These are phyloP conservation scores for Kurtzmaniella quercitrusa DNA, from an alignment of 1,139 yeast species.

Conservation along the genomic window DNA sequence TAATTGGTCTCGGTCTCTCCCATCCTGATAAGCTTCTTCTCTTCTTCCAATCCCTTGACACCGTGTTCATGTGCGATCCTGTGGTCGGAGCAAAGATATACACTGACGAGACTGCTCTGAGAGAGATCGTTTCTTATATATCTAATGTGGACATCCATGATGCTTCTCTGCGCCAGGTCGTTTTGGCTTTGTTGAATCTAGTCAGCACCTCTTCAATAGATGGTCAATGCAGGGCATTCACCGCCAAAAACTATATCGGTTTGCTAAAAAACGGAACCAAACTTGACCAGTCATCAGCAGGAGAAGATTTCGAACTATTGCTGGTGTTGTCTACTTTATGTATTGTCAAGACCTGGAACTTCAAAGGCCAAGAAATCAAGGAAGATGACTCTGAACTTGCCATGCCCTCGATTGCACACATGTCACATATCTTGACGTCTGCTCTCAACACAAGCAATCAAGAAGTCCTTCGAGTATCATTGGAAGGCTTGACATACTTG, in stretches of 20 bases:
- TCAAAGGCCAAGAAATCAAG: constrained; percentile 23
- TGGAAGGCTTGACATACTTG: constrained; percentile 48
- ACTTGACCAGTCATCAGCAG: constrained; percentile 5
- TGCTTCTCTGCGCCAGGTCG: background rate
- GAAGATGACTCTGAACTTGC: constrained; percentile 6
- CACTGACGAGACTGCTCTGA: constrained; percentile 13
- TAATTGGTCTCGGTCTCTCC: constrained; percentile 15
- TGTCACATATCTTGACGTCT: constrained; percentile 17
- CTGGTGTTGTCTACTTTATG: constrained; percentile 30
- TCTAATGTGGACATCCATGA: background rate
- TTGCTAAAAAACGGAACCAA: constrained; percentile 21
- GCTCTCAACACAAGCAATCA: constrained; percentile 10
- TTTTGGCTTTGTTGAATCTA: constrained; percentile 18
- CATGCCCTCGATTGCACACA: constrained; percentile 15
- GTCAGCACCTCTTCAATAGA: constrained; percentile 33
- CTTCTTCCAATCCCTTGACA: background rate
- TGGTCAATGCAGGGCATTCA: constrained; percentile 32
- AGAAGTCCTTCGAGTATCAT: constrained; percentile 16
- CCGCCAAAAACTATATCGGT: constrained; percentile 24
- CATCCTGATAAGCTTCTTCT: constrained; percentile 5
- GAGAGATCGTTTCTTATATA: constrained; percentile 13
- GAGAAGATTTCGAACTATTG: constrained; percentile 14
- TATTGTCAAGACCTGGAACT: constrained; percentile 43
- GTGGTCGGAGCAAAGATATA: constrained; percentile 19
- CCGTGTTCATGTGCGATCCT: constrained; percentile 22